phyloP scores from a whole-genome alignment of 2,329 filamentous ascomycete genomes.

The Coniella lustricola region DNA sequence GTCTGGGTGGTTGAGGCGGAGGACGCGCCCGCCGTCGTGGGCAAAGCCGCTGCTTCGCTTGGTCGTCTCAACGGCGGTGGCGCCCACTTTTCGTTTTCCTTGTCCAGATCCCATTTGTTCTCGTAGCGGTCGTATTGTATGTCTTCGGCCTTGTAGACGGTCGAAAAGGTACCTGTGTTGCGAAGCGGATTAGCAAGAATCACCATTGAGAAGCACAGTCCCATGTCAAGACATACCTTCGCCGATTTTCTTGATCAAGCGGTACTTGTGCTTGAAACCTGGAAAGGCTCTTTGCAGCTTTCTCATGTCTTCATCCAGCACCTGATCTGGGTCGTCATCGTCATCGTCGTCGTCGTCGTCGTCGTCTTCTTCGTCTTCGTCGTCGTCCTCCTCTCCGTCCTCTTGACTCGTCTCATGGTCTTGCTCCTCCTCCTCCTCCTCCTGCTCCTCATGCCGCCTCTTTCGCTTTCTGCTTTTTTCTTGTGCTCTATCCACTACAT shows the following conservation, averaged over 20 bases:
- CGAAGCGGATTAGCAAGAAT: background rate
- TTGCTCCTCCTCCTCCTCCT: conserved; percentile 26
- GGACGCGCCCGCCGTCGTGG: conserved; percentile 9
- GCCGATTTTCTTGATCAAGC: conserved; percentile 92
- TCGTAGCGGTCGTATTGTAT: conserved; percentile 74
- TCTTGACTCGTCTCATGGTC: conserved; percentile 28
- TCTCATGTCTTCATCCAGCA: conserved; percentile 74
- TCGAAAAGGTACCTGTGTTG: conserved; percentile 84
- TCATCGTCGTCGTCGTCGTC: conserved; percentile 50
- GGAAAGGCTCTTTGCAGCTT: conserved; percentile 76
- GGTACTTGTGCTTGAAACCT: conserved; percentile 76
- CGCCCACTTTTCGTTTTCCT: conserved; percentile 58
- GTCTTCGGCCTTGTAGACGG: conserved; percentile 97
- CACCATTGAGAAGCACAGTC: background rate
- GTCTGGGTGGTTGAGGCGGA: conserved; percentile 8
- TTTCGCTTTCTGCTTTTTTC: conserved; percentile 27
- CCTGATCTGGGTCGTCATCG: conserved; percentile 46
- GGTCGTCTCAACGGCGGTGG: conserved; percentile 57
- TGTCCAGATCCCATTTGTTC: conserved; percentile 79
- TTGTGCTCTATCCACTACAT: conserved; percentile 28
- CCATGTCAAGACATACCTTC: conserved; percentile 57
- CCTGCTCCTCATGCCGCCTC: conserved; percentile 30
- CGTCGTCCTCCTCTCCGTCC: conserved; percentile 26
- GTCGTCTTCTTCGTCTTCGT: conserved; percentile 37
- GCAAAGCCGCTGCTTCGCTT: conserved; percentile 30